These are phyloP conservation scores for Fusarium anthophilum DNA, from an alignment of 2,329 filamentous ascomycete species.

Conservation along the genomic window DNA sequence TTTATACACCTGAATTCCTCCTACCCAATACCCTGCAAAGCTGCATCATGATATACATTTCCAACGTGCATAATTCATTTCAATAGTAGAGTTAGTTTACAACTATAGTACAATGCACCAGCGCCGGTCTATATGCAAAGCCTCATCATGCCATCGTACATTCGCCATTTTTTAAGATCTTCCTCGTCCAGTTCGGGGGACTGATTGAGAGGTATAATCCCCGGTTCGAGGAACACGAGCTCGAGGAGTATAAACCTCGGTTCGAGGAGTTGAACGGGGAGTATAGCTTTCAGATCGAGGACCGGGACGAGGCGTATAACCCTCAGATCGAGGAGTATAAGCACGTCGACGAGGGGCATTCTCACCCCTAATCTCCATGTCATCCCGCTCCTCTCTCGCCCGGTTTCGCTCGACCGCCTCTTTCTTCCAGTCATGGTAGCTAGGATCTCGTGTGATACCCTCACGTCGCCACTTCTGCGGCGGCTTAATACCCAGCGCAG, in stretches of 20 bases:
- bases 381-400: slow-evolving; percentile 45
- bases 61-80: slow-evolving; percentile 14
- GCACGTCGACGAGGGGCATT: not conserved
- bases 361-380: slow-evolving; percentile 28
- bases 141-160: slow-evolving; percentile 18
- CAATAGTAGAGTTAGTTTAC: slow-evolving; percentile 32
- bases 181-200: not conserved
- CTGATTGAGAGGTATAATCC: not conserved
- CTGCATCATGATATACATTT: not conserved
- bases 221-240: not conserved
- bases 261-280: not conserved
- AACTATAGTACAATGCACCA: slow-evolving; percentile 31
- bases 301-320: not conserved
- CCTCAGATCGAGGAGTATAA: not conserved
- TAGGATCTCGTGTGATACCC: slow-evolving; percentile 58
- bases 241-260: not conserved
- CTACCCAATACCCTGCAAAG: not conserved
- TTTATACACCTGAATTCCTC: not conserved
- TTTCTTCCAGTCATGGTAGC: slow-evolving; percentile 51
- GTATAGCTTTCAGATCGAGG: not conserved
- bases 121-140: slow-evolving; percentile 27
- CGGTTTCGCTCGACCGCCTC: slow-evolving; percentile 41
- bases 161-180: slow-evolving; percentile 7
- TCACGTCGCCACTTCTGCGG: slow-evolving; percentile 68
- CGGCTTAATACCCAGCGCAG: slow-evolving; percentile 69